Evolutionary conservation across 2,329 filamentous ascomycete species (phyloP).

Genomic region (Talaromyces piceae): DNA sequence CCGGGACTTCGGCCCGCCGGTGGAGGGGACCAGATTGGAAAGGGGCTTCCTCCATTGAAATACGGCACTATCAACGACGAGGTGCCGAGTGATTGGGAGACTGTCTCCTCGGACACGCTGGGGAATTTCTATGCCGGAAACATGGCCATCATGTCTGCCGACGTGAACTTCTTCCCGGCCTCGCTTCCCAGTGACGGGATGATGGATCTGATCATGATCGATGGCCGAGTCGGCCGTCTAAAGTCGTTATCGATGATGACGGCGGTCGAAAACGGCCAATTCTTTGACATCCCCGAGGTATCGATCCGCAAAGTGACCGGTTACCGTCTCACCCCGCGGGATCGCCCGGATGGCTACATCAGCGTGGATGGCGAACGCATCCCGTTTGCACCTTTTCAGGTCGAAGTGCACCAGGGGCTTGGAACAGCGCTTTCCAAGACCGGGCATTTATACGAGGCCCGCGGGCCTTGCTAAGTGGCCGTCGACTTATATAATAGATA

Average conservation of each 20-base stretch:
- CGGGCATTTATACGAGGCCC: conserved; percentile 62
- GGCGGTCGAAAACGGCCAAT: conserved; percentile 62
- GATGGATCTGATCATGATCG: conserved; percentile 75
- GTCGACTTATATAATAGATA: too few species aligned
- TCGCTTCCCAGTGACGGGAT: conserved; percentile 75
- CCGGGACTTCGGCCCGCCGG: conserved; percentile 15
- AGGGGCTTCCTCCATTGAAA: conserved; percentile 62
- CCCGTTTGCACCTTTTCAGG: conserved; percentile 84
- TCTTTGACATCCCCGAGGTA: conserved; percentile 74
- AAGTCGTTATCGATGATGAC: conserved; percentile 64
- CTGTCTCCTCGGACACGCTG: conserved; percentile 65
- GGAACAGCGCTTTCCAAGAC: conserved; percentile 77
- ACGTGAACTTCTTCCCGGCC: conserved; percentile 75
- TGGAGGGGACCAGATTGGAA: conserved; percentile 32
- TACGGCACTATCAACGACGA: conserved; percentile 75
- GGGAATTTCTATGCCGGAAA: conserved; percentile 94
- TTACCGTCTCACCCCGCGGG: conserved; percentile 72
- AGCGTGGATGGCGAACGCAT: conserved; percentile 88
- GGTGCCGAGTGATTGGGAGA: conserved; percentile 69
- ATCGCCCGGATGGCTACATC: conserved; percentile 70
- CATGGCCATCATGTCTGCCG: conserved; percentile 85
- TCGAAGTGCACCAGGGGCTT: conserved; percentile 74
- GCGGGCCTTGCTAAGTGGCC: conserved; percentile 23
- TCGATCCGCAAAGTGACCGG: conserved; percentile 79
- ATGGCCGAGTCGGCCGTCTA: conserved; percentile 63